A percentile compares a stretch with the other conserved stretches of the same genome.
phyloP scores from a whole-genome alignment of 805 yeast species.

The Isabelozyma pseudorhagii region DNA sequence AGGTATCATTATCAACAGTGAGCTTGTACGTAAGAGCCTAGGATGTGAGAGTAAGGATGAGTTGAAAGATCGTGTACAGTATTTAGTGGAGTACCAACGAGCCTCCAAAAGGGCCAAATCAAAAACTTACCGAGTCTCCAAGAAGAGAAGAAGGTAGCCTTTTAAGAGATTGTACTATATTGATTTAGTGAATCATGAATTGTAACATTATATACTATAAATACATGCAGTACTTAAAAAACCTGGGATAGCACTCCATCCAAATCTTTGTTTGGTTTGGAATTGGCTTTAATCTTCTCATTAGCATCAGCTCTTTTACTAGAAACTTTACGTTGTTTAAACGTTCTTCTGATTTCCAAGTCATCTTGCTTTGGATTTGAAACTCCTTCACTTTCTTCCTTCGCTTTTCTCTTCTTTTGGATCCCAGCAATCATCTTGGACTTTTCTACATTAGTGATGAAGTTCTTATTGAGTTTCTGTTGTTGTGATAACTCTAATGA shows the following conservation, averaged over 20 bases:
- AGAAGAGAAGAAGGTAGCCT: background rate
- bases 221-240: slow-evolving; percentile 28
- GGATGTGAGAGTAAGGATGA: slow-evolving; percentile 25
- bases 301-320: slow-evolving; percentile 67
- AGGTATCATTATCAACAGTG: slow-evolving; percentile 26
- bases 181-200: background rate
- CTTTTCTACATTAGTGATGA: slow-evolving; percentile 78
- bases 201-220: background rate
- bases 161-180: background rate
- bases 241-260: slow-evolving; percentile 51
- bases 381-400: slow-evolving; percentile 9
- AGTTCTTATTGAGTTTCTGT: slow-evolving; percentile 78
- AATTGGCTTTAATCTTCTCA: slow-evolving; percentile 38
- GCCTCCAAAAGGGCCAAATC: background rate
- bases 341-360: slow-evolving; percentile 50
- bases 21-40: slow-evolving; percentile 20
- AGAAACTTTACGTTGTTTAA: slow-evolving; percentile 67
- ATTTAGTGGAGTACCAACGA: slow-evolving; percentile 11
- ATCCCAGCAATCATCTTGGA: slow-evolving; percentile 78
- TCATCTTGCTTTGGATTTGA: slow-evolving; percentile 26
- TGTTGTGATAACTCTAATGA: slow-evolving; percentile 89
- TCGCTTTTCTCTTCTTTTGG: slow-evolving; percentile 43
- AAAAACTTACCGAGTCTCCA: background rate
- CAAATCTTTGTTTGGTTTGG: slow-evolving; percentile 38
- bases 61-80: slow-evolving; percentile 28